These are phyloP conservation scores for Boletellus sp. DNA, from an alignment of 1,284 basidiomycete genomes.

Conservation along the genomic window DNA sequence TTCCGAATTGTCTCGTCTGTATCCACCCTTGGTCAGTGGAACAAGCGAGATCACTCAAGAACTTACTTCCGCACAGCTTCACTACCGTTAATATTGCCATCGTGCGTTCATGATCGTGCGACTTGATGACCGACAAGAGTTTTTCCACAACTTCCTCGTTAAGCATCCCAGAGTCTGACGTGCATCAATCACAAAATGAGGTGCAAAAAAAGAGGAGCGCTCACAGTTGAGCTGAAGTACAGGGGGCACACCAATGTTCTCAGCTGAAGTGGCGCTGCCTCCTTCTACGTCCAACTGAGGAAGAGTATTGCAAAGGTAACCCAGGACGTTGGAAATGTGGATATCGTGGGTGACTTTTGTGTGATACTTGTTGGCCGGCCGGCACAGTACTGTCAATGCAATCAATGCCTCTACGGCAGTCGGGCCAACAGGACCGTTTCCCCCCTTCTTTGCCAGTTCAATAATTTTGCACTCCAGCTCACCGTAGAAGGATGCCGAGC, in stretches of 20 bases:
- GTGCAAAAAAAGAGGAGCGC: not conserved
- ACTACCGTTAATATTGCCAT: slow-evolving; percentile 6
- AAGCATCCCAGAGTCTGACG: not conserved
- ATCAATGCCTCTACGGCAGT: slow-evolving; percentile 4
- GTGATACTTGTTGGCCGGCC: not conserved
- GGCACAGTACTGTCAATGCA: not conserved
- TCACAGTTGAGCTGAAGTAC: slow-evolving; percentile 2
- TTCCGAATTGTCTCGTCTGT: not conserved
- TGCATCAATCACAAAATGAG: not conserved
- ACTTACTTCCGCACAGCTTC: slow-evolving; percentile 11
- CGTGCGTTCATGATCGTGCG: not conserved
- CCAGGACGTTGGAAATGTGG: slow-evolving; percentile 4
- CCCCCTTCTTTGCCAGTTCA: not conserved
- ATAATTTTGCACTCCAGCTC: not conserved
- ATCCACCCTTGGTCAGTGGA: not conserved
- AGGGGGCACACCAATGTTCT: not conserved
- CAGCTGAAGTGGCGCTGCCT: not conserved
- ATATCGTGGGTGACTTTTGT: not conserved
- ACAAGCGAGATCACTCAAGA: not conserved
- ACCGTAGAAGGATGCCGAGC: not conserved
- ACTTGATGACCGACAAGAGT: slow-evolving; percentile 1
- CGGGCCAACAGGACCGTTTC: not conserved
- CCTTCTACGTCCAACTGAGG: slow-evolving; percentile 13
- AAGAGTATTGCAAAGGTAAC: slow-evolving; percentile 5
- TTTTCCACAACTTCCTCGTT: not conserved